Percentiles rank a stretch among this genome's conserved stretches.
These are phyloP conservation scores for Marasmius fiardii DNA, from an alignment of 1,284 basidiomycete species.

Conservation along the genomic window DNA sequence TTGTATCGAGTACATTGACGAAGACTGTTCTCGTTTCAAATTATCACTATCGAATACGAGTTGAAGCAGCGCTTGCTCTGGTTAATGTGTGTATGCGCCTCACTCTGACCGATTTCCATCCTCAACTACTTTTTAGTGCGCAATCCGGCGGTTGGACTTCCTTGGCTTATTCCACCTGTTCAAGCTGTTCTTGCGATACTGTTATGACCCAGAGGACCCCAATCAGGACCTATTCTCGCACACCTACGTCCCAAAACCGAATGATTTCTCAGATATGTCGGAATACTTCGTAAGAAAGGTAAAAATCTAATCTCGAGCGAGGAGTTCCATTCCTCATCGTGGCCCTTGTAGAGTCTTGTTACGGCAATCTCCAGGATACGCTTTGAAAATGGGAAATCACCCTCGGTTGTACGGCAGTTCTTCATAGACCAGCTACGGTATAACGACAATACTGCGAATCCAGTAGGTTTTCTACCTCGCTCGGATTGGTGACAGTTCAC, in stretches of 20 bases:
- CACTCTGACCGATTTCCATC: constrained; percentile 1
- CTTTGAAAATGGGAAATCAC: constrained; percentile 84
- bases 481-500: not conserved
- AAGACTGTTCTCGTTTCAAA: constrained; percentile 94
- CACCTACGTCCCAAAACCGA: constrained; percentile 87
- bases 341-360: constrained; percentile 60
- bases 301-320: constrained; percentile 17
- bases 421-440: constrained; percentile 88
- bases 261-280: constrained; percentile 89
- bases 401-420: constrained; percentile 86
- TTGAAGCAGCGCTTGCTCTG: constrained; percentile 89
- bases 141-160: constrained; percentile 76
- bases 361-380: constrained; percentile 83
- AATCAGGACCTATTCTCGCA: constrained; percentile 81
- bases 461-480: constrained; percentile 46
- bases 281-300: constrained; percentile 97
- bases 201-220: constrained; percentile 80
- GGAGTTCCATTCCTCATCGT: constrained; percentile 3
- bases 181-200: constrained; percentile 93
- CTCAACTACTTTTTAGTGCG: constrained; percentile 54
- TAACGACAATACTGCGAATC: constrained; percentile 94
- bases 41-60: constrained; percentile 96
- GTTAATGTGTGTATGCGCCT: constrained; percentile 60
- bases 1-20: constrained; percentile 90
- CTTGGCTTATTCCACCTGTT: constrained; percentile 94